phyloP scores from a whole-genome alignment of 495 filamentous ascomycete genomes.

The Pyronema omphalodes region DNA sequence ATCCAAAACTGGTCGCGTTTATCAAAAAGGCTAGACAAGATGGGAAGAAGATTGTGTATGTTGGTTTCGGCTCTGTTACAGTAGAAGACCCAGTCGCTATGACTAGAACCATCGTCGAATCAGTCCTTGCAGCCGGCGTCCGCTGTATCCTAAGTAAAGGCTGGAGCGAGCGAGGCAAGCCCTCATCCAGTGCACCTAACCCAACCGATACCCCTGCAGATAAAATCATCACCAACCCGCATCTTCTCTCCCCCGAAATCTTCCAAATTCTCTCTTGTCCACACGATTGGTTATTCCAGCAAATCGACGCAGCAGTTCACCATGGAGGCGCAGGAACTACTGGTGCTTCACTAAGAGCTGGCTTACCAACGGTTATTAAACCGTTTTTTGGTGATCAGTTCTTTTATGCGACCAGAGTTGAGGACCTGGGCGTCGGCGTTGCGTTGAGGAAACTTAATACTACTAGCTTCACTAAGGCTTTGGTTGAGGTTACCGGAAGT shows the following conservation, averaged over 20 bases:
- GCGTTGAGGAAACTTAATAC: conserved; percentile 78
- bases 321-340: conserved; percentile 93
- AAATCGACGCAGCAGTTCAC: conserved; percentile 87
- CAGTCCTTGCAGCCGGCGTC: conserved; percentile 78
- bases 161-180: conserved; percentile 82
- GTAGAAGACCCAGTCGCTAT: conserved; percentile 79
- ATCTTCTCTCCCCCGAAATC: conserved; percentile 68
- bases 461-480: conserved; percentile 55
- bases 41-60: conserved; percentile 83
- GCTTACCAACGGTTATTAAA: conserved; percentile 84
- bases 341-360: conserved; percentile 79
- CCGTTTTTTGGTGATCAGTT: conserved; percentile 97
- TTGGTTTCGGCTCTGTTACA: conserved; percentile 91
- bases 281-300: conserved; percentile 89
- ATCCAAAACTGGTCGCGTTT: conserved; percentile 55
- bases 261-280: conserved; percentile 77
- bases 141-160: conserved; percentile 92
- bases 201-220: conserved; percentile 40
- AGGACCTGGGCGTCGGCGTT: conserved; percentile 83
- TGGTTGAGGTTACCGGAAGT: conserved; percentile 84
- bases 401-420: conserved; percentile 78
- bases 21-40: conserved; percentile 63
- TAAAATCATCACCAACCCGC: no score
- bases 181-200: conserved; percentile 23
- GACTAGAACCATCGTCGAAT: conserved; percentile 76